phyloP scores from a whole-genome alignment of 495 filamentous ascomycete species.

The Coniosporium apollinis region DNA sequence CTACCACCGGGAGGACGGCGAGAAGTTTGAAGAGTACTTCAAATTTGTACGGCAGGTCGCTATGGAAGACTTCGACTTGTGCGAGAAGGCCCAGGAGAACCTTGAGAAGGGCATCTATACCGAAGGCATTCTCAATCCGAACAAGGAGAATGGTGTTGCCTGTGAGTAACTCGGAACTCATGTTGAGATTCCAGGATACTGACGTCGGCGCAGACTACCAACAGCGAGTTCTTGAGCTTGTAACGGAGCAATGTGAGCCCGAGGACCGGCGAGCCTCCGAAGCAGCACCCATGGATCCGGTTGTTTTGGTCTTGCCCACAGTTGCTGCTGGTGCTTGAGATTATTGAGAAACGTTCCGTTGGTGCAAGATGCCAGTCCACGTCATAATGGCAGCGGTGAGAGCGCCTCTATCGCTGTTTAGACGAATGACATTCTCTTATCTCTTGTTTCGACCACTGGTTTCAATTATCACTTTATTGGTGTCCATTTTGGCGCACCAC shows the following conservation, averaged over 20 bases:
- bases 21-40: constrained; percentile 43
- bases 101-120: constrained; percentile 37
- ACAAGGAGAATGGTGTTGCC: constrained; percentile 40
- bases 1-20: constrained; percentile 34
- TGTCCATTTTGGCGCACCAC: too few relatives aligned
- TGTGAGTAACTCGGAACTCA: constrained; percentile 22
- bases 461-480: too few relatives aligned
- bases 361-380: too few relatives aligned
- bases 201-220: constrained; percentile 31
- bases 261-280: too few relatives aligned
- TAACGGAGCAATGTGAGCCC: constrained; percentile 32
- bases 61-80: constrained; percentile 42
- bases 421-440: too few relatives aligned
- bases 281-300: too few relatives aligned
- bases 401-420: too few relatives aligned
- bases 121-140: constrained; percentile 41
- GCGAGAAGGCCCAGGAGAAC: constrained; percentile 41
- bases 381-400: too few relatives aligned
- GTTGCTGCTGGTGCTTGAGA: too few relatives aligned
- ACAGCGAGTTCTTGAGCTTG: constrained; percentile 35
- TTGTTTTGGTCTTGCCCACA: too few relatives aligned
- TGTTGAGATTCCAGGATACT: neutral
- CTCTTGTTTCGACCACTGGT: too few relatives aligned
- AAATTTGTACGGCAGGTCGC: constrained; percentile 44
- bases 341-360: too few relatives aligned